Evolutionary conservation across 164 flowering plant species (phyloP).

Genomic region (Dillenia suffruticosa): DNA sequence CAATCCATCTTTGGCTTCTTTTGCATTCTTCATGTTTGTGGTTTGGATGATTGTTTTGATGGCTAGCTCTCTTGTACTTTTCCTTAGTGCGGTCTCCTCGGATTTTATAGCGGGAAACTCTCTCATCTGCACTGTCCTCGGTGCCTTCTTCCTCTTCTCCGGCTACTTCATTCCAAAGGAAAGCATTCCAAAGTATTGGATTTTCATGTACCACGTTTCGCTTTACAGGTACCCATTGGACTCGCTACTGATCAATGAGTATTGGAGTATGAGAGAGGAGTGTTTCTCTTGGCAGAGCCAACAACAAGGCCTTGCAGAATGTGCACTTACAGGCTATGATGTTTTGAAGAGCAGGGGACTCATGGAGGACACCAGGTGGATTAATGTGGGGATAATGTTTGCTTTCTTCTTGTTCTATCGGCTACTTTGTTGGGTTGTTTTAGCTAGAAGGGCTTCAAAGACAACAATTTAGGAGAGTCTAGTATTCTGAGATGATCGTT

Average conservation of each 20-base stretch:
- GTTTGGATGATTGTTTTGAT: conserved; percentile 85
- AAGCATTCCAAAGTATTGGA: conserved; percentile 81
- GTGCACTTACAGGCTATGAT: conserved; percentile 63
- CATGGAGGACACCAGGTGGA: conserved; percentile 68
- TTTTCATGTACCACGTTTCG: conserved; percentile 90
- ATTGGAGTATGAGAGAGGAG: conserved; percentile 54
- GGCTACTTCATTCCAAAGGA: conserved; percentile 96
- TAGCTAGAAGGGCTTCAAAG: conserved; percentile 58
- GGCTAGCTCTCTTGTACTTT: conserved; percentile 91
- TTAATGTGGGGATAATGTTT: conserved; percentile 83
- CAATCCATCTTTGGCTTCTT: conserved; percentile 66
- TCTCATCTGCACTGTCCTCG: conserved; percentile 75
- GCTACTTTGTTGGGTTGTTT: conserved; percentile 76
- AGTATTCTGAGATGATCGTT: no score
- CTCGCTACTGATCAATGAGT: conserved; percentile 64
- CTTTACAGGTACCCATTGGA: conserved; percentile 88
- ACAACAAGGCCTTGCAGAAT: conserved; percentile 13
- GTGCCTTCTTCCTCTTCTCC: conserved; percentile 90
- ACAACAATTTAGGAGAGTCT: conserved; percentile 23
- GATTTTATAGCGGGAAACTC: conserved; percentile 91
- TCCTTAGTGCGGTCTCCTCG: conserved; percentile 78
- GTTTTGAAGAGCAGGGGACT: conserved; percentile 71
- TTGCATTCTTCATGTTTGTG: conserved; percentile 57
- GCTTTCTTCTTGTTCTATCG: conserved; percentile 85
- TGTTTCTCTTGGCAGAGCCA: conserved; percentile 49